Conservation (phyloP, 805 yeast species). For the Wickerhamiella bombiphila region DNA sequence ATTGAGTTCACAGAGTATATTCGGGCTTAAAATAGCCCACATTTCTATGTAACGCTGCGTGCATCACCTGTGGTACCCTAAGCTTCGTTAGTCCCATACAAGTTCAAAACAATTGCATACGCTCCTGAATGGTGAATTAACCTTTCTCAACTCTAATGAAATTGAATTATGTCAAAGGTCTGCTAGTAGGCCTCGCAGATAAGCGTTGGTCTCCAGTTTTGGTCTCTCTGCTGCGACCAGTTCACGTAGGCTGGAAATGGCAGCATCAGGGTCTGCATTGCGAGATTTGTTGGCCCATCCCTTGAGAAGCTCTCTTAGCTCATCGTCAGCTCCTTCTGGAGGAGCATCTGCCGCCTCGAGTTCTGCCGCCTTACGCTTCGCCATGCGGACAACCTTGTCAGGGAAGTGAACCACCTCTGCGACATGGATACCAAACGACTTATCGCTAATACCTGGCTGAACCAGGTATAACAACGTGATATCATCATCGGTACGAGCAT, state of each 20-base stretch:
- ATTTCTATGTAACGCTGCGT: too few relatives aligned
- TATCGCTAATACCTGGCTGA: slow-evolving; percentile 91
- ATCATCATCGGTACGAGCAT: slow-evolving; percentile 44
- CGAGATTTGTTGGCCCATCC: background rate
- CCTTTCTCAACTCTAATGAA: too few relatives aligned
- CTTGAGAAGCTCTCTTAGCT: background rate
- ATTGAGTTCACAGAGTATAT: too few relatives aligned
- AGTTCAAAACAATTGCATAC: too few relatives aligned
- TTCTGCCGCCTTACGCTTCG: slow-evolving; percentile 84
- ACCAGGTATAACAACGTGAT: slow-evolving; percentile 84
- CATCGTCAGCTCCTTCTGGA: slow-evolving; percentile 37
- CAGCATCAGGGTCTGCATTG: background rate
- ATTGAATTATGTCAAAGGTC: background rate
- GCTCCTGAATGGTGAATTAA: too few relatives aligned
- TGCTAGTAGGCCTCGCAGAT: background rate
- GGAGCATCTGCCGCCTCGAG: slow-evolving; percentile 52
- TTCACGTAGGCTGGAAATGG: background rate
- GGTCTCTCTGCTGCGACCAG: background rate
- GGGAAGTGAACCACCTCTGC: slow-evolving; percentile 95
- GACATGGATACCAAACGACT: slow-evolving; percentile 94
- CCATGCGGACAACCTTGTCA: slow-evolving; percentile 78
- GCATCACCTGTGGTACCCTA: too few relatives aligned
- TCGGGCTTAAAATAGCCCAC: too few relatives aligned
- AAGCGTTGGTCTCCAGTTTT: background rate
- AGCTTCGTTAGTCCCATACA: too few relatives aligned